Percentiles rank a stretch among this genome's conserved stretches.
Evolutionary conservation across 805 yeast species (phyloP).

Genomic region (Scheffersomyces spartinae): DNA sequence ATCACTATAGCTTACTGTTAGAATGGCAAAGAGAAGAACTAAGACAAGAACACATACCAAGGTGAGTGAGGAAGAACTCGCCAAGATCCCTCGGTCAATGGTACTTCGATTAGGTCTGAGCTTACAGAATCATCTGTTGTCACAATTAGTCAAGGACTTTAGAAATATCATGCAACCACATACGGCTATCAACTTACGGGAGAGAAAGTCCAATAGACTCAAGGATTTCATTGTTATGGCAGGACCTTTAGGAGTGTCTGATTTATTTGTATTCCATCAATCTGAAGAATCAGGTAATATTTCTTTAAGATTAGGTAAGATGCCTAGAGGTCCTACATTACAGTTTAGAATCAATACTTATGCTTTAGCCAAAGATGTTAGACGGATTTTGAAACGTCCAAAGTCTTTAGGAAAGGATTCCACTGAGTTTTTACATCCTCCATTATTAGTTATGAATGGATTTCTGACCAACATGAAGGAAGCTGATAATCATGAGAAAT

Average conservation of each 20-base stretch:
- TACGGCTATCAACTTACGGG: conserved; percentile 81
- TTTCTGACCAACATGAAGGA: conserved; percentile 53
- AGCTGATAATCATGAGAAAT: conserved; percentile 62
- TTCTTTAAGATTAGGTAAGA: conserved; percentile 69
- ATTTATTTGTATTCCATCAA: conserved; percentile 79
- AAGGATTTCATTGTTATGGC: conserved; percentile 97
- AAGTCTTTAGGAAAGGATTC: conserved; percentile 60
- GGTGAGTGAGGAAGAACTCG: conserved; percentile 50
- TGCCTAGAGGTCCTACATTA: conserved; percentile 92
- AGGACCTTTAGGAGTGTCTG: conserved; percentile 90
- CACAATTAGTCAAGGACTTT: conserved; percentile 79
- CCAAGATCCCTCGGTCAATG: conserved; percentile 85
- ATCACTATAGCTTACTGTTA: no score
- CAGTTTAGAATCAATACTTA: conserved; percentile 71
- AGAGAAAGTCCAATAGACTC: conserved; percentile 75
- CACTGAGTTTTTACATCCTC: conserved; percentile 63
- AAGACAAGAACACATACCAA: conserved; percentile 83
- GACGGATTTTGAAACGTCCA: conserved; percentile 59
- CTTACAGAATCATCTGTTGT: conserved; percentile 65
- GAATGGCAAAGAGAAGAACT: conserved; percentile 33
- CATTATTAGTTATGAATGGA: conserved; percentile 88
- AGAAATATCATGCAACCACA: conserved; percentile 92
- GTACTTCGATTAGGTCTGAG: conserved; percentile 78
- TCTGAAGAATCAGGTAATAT: conserved; percentile 67
- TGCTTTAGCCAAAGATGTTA: conserved; percentile 73